phyloP scores from a whole-genome alignment of 2,329 filamentous ascomycete genomes.

The Nothopassalora personata region DNA sequence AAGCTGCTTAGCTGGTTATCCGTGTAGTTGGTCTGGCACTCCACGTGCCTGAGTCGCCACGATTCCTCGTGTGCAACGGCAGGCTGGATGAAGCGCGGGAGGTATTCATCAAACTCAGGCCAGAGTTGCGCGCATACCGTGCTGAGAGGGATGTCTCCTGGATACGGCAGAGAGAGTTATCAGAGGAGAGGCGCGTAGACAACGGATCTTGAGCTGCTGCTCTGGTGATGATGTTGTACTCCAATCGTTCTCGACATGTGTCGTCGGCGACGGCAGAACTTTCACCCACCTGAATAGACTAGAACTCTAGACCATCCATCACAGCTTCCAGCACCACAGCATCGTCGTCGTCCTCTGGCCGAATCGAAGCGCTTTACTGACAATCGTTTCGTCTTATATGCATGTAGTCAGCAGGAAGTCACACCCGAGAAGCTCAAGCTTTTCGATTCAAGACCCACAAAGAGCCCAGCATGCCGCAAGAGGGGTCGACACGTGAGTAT shows the following conservation, averaged over 20 bases:
- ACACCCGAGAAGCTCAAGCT: background rate
- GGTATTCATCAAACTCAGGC: constrained; percentile 37
- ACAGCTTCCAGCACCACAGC: no score
- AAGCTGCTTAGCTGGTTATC: constrained; percentile 46
- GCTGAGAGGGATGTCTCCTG: constrained; percentile 46
- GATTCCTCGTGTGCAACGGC: constrained; percentile 20
- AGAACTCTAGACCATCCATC: no score
- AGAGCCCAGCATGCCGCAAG: background rate
- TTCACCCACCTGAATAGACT: no score
- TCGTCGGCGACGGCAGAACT: background rate
- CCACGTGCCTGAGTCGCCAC: constrained; percentile 18
- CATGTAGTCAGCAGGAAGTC: background rate
- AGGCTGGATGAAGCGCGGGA: constrained; percentile 20
- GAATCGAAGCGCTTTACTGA: no score
- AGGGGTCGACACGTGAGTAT: background rate
- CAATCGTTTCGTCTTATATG: no score
- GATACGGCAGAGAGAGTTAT: constrained; percentile 35
- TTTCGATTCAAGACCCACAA: background rate
- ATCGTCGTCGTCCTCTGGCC: no score
- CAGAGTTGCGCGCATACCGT: constrained; percentile 39
- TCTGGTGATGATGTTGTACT: background rate
- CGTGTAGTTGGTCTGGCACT: constrained; percentile 14
- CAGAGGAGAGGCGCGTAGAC: background rate
- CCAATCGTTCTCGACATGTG: background rate
- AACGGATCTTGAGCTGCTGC: background rate